Evolutionary conservation across 2,329 filamentous ascomycete species (phyloP).

Genomic region (Tolypocladium album): DNA sequence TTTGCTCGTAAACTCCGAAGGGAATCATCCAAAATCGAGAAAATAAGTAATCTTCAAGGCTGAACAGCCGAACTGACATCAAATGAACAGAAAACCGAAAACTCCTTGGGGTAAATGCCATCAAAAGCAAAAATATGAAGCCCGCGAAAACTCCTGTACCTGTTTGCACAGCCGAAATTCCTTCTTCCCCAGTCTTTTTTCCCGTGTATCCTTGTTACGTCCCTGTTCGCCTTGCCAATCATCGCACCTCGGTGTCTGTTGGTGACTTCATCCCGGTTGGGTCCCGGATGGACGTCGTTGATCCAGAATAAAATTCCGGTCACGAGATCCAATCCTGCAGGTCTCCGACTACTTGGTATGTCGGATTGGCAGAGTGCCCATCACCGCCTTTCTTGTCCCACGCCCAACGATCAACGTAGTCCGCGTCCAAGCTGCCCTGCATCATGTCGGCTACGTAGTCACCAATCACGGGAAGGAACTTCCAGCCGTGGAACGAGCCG

Average conservation of each 20-base stretch:
- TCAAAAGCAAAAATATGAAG: background rate
- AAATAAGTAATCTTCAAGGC: background rate
- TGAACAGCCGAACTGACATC: background rate
- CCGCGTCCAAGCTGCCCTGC: constrained; percentile 25
- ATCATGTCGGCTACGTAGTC: constrained; percentile 44
- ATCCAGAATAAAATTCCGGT: background rate
- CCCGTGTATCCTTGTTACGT: background rate
- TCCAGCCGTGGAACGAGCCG: constrained; percentile 55
- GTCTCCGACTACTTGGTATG: constrained; percentile 29
- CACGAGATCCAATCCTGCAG: constrained; percentile 25
- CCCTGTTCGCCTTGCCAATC: background rate
- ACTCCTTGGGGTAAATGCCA: background rate
- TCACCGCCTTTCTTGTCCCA: constrained; percentile 33
- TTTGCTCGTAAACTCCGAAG: background rate
- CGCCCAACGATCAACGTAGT: constrained; percentile 30
- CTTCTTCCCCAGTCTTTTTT: background rate
- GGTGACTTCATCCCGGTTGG: background rate
- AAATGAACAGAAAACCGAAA: background rate
- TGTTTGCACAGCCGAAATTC: constrained; percentile 6
- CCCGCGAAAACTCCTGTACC: constrained; percentile 2
- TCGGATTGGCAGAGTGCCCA: constrained; percentile 29
- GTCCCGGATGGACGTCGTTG: background rate
- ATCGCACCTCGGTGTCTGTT: background rate
- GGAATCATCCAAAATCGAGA: background rate
- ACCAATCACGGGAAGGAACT: constrained; percentile 53